Base-by-base conservation (phyloP, 129 eudicot species). In the Chrysanthemum makinoi region DNA sequence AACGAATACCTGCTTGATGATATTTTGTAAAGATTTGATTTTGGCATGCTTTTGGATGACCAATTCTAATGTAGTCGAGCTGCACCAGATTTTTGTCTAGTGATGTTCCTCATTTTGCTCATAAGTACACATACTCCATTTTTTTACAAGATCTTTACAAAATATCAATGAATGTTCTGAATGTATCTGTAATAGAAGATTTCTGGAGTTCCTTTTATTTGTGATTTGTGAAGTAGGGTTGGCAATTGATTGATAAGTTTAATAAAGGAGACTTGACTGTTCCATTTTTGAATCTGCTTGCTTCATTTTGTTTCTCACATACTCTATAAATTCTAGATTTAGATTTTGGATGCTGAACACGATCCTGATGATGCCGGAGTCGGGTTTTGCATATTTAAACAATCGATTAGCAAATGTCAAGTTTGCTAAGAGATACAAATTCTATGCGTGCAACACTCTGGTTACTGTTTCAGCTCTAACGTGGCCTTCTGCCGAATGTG, bases 1-100 rank as follows among this genome's bases (percentile, higher is more conserved):
- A 77, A 51, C 82, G 77, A 65, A 57, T 78, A 35, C 28, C 70
- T 17, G 57, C 48, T 2, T 78, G 52, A 67, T 56, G 77, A 48
- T 39, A 6, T 17, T 65, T 65, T 57, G 51, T 57, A n/a, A 49
- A 68, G 62, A 15, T 52, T 6, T 14, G 13, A 65, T 55, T 74
- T 22, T 52, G 35, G 70, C 72, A 33, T 65, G 14, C 47, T 22
- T 60, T 60, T 13, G 65, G 65, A 60, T 60, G 10, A 39, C 44
- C 44, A 39, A 26, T 22, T 26, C 18, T 64, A 33, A 39, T 64
- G 6, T 33, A n/a, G 68, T 16, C 26, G 46, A 57, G 62, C 48
- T 52, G 67, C 33, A 22, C 14, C 14, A 3, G 17, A 59, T 61
- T 28, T 39, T 39, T 39, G 44, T 39, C 44, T 39, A 39, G 44